Conservation (phyloP, 305 asterid genomes). For the Salvia sclarea region DNA sequence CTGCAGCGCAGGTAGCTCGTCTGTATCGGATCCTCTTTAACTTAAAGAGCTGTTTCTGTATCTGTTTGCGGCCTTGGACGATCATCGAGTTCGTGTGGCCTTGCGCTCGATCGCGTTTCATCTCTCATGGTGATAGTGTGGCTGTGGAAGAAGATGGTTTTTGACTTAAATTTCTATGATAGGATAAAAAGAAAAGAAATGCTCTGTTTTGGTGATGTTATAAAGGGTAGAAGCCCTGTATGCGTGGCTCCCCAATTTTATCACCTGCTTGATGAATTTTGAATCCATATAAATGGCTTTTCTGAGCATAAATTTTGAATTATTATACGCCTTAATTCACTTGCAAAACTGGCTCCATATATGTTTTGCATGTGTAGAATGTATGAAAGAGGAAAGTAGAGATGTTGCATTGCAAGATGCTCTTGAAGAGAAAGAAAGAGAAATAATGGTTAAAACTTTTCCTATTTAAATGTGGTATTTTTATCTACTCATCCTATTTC, state of each 20-base stretch:
- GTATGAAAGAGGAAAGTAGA: not conserved
- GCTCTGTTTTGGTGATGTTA: constrained; percentile 33
- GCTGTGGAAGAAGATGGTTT: constrained; percentile 7
- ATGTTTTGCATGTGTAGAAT: not conserved
- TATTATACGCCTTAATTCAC: not conserved
- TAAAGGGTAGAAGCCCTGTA: constrained; percentile 46
- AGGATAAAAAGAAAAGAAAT: constrained; percentile 28
- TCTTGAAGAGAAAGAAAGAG: not conserved
- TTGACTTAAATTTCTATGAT: constrained; percentile 19
- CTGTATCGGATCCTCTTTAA: constrained; percentile 39
- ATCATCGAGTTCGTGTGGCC: constrained; percentile 29
- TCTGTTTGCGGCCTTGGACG: constrained; percentile 74
- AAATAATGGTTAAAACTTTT: not conserved
- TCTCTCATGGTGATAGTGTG: constrained; percentile 47
- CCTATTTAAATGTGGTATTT: not conserved
- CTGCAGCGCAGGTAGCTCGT: constrained; percentile 26
- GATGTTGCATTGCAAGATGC: not conserved
- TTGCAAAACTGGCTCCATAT: not conserved
- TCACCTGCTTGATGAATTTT: constrained; percentile 40
- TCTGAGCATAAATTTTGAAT: constrained; percentile 1
- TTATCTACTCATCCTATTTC: not conserved
- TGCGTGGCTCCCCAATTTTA: constrained; percentile 50
- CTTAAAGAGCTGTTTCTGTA: constrained; percentile 62
- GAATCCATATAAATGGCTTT: constrained; percentile 40
- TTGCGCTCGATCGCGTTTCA: constrained; percentile 41